A percentile compares a stretch with the other conserved stretches of the same genome.
These are phyloP conservation scores for Candida berthetii DNA, from an alignment of 805 yeast species.

Conservation along the genomic window DNA sequence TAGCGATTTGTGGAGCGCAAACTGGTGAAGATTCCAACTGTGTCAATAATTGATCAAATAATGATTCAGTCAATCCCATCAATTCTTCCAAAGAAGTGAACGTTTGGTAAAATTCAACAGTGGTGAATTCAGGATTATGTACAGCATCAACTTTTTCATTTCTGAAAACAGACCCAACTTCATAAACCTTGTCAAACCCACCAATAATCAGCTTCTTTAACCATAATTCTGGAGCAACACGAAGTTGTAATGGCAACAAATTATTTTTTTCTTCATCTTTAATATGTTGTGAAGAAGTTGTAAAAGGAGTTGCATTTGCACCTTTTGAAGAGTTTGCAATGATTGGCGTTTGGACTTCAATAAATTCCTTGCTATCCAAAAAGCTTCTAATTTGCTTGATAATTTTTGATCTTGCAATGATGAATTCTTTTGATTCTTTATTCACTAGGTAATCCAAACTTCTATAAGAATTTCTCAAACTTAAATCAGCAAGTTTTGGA, in stretches of 20 bases:
- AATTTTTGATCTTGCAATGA: constrained; percentile 48
- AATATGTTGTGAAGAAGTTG: constrained; percentile 36
- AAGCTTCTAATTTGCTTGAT: constrained; percentile 50
- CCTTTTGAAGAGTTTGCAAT: constrained; percentile 72
- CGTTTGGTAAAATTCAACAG: constrained; percentile 82
- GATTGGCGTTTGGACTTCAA: constrained; percentile 89
- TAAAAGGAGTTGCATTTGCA: constrained; percentile 88
- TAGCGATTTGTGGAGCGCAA: constrained; percentile 4
- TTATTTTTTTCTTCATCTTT: constrained; percentile 18
- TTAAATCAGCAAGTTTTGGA: constrained; percentile 46
- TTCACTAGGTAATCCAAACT: constrained; percentile 72
- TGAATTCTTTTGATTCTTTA: constrained; percentile 37
- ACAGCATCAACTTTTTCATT: constrained; percentile 92
- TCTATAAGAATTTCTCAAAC: constrained; percentile 57
- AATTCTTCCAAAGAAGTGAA: constrained; percentile 62
- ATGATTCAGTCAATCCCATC: constrained; percentile 53
- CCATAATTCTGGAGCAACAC: constrained; percentile 97
- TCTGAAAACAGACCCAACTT: constrained; percentile 79
- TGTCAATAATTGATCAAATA: constrained; percentile 38
- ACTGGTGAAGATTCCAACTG: constrained; percentile 17
- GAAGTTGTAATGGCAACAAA: constrained; percentile 39
- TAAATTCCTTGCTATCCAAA: constrained; percentile 46
- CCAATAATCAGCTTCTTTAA: constrained; percentile 74
- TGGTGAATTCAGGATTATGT: constrained; percentile 91
- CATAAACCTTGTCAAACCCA: constrained; percentile 85